phyloP scores from a whole-genome alignment of 2,329 filamentous ascomycete genomes.

The Neofusicoccum ribis region DNA sequence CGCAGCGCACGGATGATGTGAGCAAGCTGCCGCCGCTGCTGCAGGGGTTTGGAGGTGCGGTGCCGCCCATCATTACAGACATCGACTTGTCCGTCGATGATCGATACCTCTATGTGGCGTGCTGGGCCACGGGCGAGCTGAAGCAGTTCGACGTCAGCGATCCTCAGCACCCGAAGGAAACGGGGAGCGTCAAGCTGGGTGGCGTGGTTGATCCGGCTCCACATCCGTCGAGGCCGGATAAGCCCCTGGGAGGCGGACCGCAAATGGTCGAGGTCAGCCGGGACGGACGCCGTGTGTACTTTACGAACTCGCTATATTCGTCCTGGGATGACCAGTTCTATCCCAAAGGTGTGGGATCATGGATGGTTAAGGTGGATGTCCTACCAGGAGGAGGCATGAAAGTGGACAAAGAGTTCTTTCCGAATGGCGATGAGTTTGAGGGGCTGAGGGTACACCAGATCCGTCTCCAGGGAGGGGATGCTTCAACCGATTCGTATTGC shows the following conservation, averaged over 20 bases:
- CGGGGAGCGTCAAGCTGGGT: neutral
- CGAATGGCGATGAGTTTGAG: neutral
- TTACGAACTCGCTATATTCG: neutral
- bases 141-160: constrained; percentile 1
- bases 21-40: neutral
- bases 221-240: neutral
- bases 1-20: neutral
- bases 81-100: neutral
- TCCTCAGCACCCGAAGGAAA: neutral
- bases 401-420: neutral
- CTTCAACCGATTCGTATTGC: constrained; percentile 1
- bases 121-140: neutral
- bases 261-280: constrained; percentile 5
- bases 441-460: neutral
- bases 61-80: neutral
- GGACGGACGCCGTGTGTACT: neutral
- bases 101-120: neutral
- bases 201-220: neutral
- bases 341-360: neutral
- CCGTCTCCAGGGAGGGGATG: neutral
- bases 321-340: neutral
- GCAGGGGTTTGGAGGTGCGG: neutral
- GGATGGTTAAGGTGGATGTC: neutral
- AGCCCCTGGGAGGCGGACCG: neutral
- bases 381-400: neutral